Evolutionary conservation across 345 rosid genomes (phyloP), one percentile per base, ranked within the genome.

Genomic region (Salix viminalis): DNA sequence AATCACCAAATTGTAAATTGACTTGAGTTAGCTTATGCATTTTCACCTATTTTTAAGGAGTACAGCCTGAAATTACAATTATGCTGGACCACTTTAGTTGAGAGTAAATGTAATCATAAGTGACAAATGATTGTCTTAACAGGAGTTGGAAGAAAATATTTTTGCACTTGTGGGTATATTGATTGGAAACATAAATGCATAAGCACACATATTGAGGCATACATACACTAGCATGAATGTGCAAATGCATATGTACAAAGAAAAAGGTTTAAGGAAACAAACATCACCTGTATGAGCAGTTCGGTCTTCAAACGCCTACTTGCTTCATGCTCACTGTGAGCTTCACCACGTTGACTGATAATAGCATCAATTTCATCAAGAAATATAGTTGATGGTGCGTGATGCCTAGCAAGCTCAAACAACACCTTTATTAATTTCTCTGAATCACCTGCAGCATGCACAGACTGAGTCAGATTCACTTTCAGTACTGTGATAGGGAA

Each of bases 231-330:
- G 30, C 66, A 62, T 5, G 66, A 6, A 37, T 19, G 44, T 16
- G 74, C 23, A 34, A 19, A 13, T 41, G 12, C 12, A 10, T 1
- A 37, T 67, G 50, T 4, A 4, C 36, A 24, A 65, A 18, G 1
- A 42, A 28, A 12, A 39, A 18, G 65, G 7, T 67, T 58, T 61
- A n/a, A n/a, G 50, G n/a, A 58, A 73, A 77, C 54, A 76, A 77
- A 82, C 74, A 75, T 78, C 79, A 92, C 99, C 94, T 96, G 99
- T 77, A 96, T 89, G 72, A 96, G 98, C n/a, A 96, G 91, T 85
- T 96, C 99, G 3, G 99, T 96, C 82, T 96, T 96, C 89, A 96
- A 85, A 72, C 99, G 97, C 84, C 99, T 88, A 76, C 99, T 96
- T 67, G 99, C 98, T 88, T 96, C 99, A 82, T 96, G 99, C 84